These are phyloP conservation scores for Arachnomyces sp. DNA, from an alignment of 2,329 filamentous ascomycete genomes.

Conservation along the genomic window DNA sequence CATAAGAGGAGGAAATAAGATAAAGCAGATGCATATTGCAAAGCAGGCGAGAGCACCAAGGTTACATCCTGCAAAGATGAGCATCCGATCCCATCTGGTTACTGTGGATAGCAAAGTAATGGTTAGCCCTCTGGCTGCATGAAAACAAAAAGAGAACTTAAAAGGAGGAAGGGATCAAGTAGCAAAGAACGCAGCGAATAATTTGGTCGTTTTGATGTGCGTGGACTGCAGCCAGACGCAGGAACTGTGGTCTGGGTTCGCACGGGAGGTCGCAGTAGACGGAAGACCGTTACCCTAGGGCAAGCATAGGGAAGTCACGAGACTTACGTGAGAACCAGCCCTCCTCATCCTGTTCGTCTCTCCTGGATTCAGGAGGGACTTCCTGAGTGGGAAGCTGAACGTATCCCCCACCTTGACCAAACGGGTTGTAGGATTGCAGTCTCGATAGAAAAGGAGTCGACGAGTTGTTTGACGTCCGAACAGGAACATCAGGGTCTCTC, in stretches of 20 bases:
- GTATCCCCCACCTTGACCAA: conserved; percentile 69
- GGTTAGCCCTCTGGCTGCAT: conserved; percentile 13
- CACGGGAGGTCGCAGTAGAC: conserved; percentile 11
- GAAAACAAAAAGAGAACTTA: conserved; percentile 2
- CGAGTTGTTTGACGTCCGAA: conserved; percentile 52
- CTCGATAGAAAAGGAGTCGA: conserved; percentile 69
- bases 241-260: conserved; percentile 31
- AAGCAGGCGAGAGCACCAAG: conserved; percentile 84
- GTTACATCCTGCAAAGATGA: conserved; percentile 89
- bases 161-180: conserved; percentile 2
- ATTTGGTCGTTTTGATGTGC: conserved; percentile 10
- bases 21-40: conserved; percentile 72
- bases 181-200: conserved; percentile 1
- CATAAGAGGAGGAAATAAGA: conserved; percentile 74
- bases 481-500: conserved; percentile 66
- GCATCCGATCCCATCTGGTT: conserved; percentile 90
- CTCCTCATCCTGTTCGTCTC: conserved; percentile 83
- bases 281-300: not conserved
- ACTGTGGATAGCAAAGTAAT: conserved; percentile 48
- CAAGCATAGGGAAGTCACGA: conserved; percentile 10
- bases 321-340: conserved; percentile 90
- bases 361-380: conserved; percentile 69
- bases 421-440: conserved; percentile 79
- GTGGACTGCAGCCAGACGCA: conserved; percentile 27
- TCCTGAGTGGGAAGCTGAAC: conserved; percentile 83